These are phyloP conservation scores for Ascochyta clinopodiicola DNA, from an alignment of 2,329 filamentous ascomycete species.

Conservation along the genomic window DNA sequence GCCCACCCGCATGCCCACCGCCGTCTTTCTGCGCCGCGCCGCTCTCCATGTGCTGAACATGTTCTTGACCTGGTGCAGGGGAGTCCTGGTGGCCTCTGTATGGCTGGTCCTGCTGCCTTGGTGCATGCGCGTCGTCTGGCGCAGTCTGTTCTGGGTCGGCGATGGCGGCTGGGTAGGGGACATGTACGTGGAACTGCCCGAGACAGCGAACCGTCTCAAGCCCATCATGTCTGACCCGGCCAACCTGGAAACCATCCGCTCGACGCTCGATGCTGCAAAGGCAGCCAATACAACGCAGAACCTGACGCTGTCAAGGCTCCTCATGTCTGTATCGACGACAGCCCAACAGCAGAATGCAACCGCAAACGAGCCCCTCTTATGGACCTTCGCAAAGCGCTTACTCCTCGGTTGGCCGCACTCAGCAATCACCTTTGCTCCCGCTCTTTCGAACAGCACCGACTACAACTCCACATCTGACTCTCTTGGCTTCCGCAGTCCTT, in stretches of 20 bases:
- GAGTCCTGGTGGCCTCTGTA: conserved; percentile 77
- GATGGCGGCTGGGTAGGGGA: conserved; percentile 72
- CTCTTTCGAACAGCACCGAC: conserved; percentile 29
- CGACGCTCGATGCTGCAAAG: conserved; percentile 28
- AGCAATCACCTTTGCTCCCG: conserved; percentile 31
- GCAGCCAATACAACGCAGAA: conserved; percentile 26
- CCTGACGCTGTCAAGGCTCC: conserved; percentile 36
- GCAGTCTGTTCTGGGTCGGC: conserved; percentile 91
- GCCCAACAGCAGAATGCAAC: conserved; percentile 47
- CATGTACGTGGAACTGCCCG: conserved; percentile 33
- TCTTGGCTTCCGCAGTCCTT: conserved; percentile 38
- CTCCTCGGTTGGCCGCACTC: conserved; percentile 42
- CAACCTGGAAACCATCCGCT: conserved; percentile 28
- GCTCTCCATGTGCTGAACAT: conserved; percentile 74
- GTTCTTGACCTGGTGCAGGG: conserved; percentile 78
- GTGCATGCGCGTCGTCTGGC: conserved; percentile 90
- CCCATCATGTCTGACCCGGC: conserved; percentile 7
- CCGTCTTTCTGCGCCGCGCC: conserved; percentile 82
- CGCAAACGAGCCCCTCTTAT: conserved; percentile 53
- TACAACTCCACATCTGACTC: conserved; percentile 37
- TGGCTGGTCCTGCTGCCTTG: conserved; percentile 92
- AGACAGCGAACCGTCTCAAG: conserved; percentile 3
- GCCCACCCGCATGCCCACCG: conserved; percentile 80
- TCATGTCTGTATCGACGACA: conserved; percentile 49
- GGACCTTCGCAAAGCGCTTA: conserved; percentile 55